Evolutionary conservation across 331 rosid species (phyloP).

Genomic region (Quercus tomentella): DNA sequence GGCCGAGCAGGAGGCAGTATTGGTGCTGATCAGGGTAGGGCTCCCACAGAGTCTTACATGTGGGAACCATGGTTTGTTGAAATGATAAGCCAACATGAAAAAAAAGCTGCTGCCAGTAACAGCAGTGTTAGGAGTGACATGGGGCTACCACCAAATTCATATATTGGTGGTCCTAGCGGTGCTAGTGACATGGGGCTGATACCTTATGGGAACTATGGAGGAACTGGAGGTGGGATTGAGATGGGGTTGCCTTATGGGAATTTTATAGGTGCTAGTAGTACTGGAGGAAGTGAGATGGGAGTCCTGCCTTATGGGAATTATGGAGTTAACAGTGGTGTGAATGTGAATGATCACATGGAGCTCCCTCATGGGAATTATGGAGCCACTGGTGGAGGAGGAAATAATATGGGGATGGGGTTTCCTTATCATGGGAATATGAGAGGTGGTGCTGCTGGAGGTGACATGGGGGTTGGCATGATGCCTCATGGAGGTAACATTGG

Average conservation of each 20-base stretch:
- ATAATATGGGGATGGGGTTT: not conserved
- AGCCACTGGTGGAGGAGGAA: not conserved
- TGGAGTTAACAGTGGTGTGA: not conserved
- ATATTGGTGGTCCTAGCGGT: not conserved
- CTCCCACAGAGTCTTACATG: not conserved
- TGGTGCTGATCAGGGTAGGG: not conserved
- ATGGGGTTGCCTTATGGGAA: not conserved
- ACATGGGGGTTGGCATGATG: not conserved
- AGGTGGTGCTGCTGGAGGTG: not conserved
- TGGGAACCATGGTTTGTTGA: constrained; percentile 23
- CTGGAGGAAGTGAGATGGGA: not conserved
- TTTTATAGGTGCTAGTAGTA: not conserved
- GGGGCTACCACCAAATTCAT: constrained; percentile 1
- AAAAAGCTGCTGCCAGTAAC: not conserved
- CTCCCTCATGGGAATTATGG: not conserved
- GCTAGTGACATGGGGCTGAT: not conserved
- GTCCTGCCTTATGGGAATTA: not conserved
- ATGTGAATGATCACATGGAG: not conserved
- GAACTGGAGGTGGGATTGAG: not conserved
- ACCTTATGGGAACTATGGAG: not conserved
- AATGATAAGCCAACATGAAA: constrained; percentile 12
- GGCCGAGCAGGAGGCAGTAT: not conserved
- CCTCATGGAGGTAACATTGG: not conserved
- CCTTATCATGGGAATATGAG: not conserved
- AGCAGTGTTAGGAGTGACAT: not conserved